Evolutionary conservation across 495 filamentous ascomycete species (phyloP).

Genomic region (Recurvomyces mirabilis): DNA sequence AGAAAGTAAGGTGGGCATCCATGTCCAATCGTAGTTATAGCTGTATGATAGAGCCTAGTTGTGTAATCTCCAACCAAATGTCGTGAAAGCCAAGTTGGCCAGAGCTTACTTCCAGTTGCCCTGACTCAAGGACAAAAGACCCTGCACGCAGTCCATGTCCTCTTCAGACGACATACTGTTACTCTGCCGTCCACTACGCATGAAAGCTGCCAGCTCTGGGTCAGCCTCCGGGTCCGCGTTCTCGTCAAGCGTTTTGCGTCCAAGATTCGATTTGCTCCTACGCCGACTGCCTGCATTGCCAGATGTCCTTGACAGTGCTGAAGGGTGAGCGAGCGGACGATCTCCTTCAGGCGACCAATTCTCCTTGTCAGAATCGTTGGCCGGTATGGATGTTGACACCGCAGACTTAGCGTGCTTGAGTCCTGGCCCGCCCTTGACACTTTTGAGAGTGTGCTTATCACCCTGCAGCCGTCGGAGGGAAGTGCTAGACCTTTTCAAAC

Average conservation of each 20-base stretch:
- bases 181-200: slow-evolving; percentile 37
- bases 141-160: slow-evolving; percentile 69
- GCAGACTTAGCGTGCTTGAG: slow-evolving; percentile 2
- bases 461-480: slow-evolving; percentile 7
- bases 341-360: slow-evolving; percentile 56
- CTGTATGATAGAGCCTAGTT: too few relatives aligned
- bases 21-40: too few relatives aligned
- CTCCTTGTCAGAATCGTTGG: slow-evolving; percentile 82
- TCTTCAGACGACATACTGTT: slow-evolving; percentile 50
- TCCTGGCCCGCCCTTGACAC: neutral
- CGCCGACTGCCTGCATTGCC: too few relatives aligned
- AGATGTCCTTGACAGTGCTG: neutral
- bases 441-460: neutral
- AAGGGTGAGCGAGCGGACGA: neutral
- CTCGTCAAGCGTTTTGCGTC: slow-evolving; percentile 4
- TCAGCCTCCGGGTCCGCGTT: slow-evolving; percentile 28
- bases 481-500: slow-evolving; percentile 34
- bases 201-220: slow-evolving; percentile 57
- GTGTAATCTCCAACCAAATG: too few relatives aligned
- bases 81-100: too few relatives aligned
- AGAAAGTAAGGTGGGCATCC: too few relatives aligned
- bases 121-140: slow-evolving; percentile 61
- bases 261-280: neutral
- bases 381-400: slow-evolving; percentile 31
- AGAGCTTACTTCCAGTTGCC: slow-evolving; percentile 51